Conservation (phyloP, 306 rosid species). For the Arachis stenosperma region DNA sequence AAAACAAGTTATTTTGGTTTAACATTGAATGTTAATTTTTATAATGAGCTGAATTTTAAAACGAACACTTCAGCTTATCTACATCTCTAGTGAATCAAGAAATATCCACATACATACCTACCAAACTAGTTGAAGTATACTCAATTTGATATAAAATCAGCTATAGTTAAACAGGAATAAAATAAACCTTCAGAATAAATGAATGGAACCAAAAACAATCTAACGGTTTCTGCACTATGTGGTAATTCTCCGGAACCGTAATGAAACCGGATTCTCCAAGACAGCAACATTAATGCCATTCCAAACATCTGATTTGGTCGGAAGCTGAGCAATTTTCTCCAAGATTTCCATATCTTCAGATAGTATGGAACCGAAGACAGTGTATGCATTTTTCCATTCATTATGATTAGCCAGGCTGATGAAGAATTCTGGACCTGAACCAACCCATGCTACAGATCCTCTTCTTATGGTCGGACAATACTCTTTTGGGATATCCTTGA, state of each 20-base stretch:
- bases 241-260: conserved; percentile 48
- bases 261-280: conserved; percentile 59
- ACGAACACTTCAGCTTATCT: too few species aligned
- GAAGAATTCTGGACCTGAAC: conserved; percentile 82
- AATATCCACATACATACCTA: too few species aligned
- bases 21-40: too few species aligned
- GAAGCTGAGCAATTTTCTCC: conserved; percentile 67
- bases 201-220: conserved; percentile 9
- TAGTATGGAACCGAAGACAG: conserved; percentile 72
- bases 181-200: background rate
- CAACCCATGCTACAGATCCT: conserved; percentile 88
- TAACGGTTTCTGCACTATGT: background rate
- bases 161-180: too few species aligned
- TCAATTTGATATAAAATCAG: too few species aligned
- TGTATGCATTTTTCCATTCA: conserved; percentile 68
- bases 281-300: conserved; percentile 54
- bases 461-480: conserved; percentile 50
- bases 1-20: too few species aligned
- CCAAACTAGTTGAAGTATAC: too few species aligned
- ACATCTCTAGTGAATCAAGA: too few species aligned
- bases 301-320: conserved; percentile 63
- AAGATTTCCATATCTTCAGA: conserved; percentile 63
- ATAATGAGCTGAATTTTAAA: too few species aligned
- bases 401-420: conserved; percentile 75
- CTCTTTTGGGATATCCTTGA: conserved; percentile 54